phyloP scores from a whole-genome alignment of 352 stramenopile species.

The Plasmopara halstedii region DNA sequence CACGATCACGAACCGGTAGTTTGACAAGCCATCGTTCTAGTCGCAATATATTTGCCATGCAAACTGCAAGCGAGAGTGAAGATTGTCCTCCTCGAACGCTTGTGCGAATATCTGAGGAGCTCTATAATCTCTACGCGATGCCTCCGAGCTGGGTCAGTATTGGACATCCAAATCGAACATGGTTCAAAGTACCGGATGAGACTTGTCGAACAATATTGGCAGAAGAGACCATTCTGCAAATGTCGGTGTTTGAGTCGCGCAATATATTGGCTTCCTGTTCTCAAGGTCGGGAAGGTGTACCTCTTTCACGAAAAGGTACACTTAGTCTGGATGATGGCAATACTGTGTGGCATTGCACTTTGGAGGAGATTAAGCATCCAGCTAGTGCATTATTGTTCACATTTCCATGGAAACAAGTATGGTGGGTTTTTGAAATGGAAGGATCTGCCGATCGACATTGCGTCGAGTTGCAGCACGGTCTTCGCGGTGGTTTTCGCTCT shows the following conservation, averaged over 20 bases:
- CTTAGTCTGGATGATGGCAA: slow-evolving; percentile 41
- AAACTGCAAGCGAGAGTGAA: slow-evolving; percentile 12
- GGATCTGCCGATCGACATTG: slow-evolving; percentile 43
- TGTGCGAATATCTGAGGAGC: slow-evolving; percentile 57
- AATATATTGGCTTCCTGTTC: slow-evolving; percentile 65
- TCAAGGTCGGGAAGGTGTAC: slow-evolving; percentile 60
- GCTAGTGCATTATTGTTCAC: slow-evolving; percentile 72
- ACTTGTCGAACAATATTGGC: slow-evolving; percentile 51
- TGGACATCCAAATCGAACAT: slow-evolving; percentile 67
- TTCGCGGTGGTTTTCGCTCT: slow-evolving; percentile 64
- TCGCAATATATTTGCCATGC: slow-evolving; percentile 18
- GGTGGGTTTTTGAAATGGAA: slow-evolving; percentile 72
- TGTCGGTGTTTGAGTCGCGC: slow-evolving; percentile 62
- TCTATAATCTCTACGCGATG: slow-evolving; percentile 74
- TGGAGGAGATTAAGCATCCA: slow-evolving; percentile 81
- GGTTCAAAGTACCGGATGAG: slow-evolving; percentile 78
- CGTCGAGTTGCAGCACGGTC: slow-evolving; percentile 70
- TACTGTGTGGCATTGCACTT: slow-evolving; percentile 48
- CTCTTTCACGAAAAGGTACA: slow-evolving; percentile 45
- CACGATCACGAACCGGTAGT: slow-evolving; percentile 14
- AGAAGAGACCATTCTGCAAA: slow-evolving; percentile 66
- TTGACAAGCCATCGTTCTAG: slow-evolving; percentile 15
- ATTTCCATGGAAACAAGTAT: slow-evolving; percentile 83
- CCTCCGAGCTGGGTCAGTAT: slow-evolving; percentile 76
- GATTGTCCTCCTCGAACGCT: slow-evolving; percentile 26